Evolutionary conservation across 148 eudicot species (phyloP).

Genomic region (Pharnaceum exiguum): DNA sequence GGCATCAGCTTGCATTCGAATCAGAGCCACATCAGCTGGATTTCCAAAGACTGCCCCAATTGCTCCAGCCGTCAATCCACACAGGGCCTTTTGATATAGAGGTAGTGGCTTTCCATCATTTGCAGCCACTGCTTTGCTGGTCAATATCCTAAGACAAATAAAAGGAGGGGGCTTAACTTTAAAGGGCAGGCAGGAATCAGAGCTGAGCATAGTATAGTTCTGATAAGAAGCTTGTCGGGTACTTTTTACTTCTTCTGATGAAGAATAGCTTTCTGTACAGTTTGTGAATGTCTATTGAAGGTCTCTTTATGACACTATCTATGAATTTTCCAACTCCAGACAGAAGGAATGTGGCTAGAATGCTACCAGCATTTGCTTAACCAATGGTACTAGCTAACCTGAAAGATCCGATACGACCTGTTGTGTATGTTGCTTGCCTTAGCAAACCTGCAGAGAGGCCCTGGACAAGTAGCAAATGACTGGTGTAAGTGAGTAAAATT

Average conservation of each 20-base stretch:
- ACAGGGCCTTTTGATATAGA: conserved; percentile 1
- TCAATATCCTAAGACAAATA: neutral
- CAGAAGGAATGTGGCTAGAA: too few species aligned
- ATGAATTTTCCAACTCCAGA: too few species aligned
- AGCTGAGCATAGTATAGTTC: too few species aligned
- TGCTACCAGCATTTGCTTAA: neutral
- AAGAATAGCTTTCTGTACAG: too few species aligned
- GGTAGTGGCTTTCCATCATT: conserved; percentile 9
- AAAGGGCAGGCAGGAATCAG: too few species aligned
- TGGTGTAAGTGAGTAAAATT: neutral
- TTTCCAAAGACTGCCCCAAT: conserved; percentile 78
- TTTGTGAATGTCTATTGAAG: too few species aligned
- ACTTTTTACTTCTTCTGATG: too few species aligned
- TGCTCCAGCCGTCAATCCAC: neutral
- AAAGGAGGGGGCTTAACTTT: neutral
- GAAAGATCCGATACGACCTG: conserved; percentile 81
- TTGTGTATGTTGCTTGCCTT: conserved; percentile 85
- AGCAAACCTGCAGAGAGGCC: conserved; percentile 86
- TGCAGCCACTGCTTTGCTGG: neutral
- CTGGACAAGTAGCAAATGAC: conserved; percentile 24
- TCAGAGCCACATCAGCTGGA: conserved; percentile 92
- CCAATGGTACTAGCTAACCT: conserved; percentile 28
- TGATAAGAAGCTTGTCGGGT: too few species aligned
- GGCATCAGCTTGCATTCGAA: conserved; percentile 98
- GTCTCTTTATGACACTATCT: too few species aligned